phyloP scores from a whole-genome alignment of 345 rosid species.

The Aethionema arabicum region DNA sequence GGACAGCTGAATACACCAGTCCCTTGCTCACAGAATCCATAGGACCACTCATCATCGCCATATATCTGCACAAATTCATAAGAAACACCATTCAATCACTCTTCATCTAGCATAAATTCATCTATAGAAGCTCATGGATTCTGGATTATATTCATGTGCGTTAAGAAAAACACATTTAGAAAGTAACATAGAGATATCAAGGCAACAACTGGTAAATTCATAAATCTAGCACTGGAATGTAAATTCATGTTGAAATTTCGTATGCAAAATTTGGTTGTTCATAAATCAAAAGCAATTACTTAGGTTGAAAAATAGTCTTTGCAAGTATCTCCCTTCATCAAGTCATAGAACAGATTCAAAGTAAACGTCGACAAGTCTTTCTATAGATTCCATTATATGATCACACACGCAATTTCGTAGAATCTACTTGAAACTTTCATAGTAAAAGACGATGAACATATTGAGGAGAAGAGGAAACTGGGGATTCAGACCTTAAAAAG shows the following conservation, averaged over 20 bases:
- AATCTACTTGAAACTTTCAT: neutral
- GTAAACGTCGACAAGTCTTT: too few species aligned
- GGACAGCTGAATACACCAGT: constrained; percentile 94
- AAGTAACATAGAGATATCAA: neutral
- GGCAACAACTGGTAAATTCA: neutral
- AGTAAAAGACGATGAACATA: too few species aligned
- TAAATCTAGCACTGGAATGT: neutral
- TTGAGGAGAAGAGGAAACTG: too few species aligned
- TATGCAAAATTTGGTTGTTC: too few species aligned
- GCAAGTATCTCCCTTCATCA: too few species aligned
- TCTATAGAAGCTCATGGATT: too few species aligned
- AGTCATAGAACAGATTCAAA: too few species aligned
- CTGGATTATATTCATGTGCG: too few species aligned
- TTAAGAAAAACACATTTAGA: too few species aligned
- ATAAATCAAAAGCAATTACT: too few species aligned
- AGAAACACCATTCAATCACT: constrained; percentile 11
- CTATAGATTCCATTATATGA: neutral
- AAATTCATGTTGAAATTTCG: neutral
- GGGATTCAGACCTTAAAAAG: too few species aligned
- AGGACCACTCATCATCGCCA: constrained; percentile 96
- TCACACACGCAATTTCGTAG: neutral
- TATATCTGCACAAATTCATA: constrained; percentile 50
- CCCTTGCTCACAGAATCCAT: constrained; percentile 91
- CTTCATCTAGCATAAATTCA: neutral
- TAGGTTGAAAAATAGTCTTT: constrained; percentile 12